These are phyloP conservation scores for Tremella fuciformis DNA, from an alignment of 768 basidiomycete species.

Conservation along the genomic window DNA sequence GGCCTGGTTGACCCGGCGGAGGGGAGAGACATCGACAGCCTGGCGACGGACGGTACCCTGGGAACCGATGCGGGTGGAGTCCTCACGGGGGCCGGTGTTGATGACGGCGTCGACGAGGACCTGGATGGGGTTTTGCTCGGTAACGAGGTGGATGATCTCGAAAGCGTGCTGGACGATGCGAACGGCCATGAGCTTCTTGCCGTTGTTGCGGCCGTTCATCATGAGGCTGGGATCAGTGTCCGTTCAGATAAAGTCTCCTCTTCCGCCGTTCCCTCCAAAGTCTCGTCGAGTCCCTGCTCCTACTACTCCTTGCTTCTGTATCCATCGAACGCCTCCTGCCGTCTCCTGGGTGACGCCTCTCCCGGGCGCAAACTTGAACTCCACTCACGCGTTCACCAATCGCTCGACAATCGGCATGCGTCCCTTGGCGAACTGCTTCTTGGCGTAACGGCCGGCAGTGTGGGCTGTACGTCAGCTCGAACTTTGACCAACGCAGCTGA, in stretches of 20 bases:
- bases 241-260: background rate
- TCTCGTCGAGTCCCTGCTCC: too few relatives aligned
- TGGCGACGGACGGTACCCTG: constrained; percentile 99
- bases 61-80: constrained; percentile 98
- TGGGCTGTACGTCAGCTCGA: constrained; percentile 58
- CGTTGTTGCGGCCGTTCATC: constrained; percentile 99
- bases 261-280: too few relatives aligned
- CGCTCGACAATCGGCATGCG: constrained; percentile 99
- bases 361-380: background rate
- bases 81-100: constrained; percentile 99
- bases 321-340: too few relatives aligned
- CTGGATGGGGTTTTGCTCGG: constrained; percentile 99
- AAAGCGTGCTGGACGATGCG: constrained; percentile 99
- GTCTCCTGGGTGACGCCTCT: background rate
- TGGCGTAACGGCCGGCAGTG: constrained; percentile 98
- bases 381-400: constrained; percentile 84
- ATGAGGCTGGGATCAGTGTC: constrained; percentile 65
- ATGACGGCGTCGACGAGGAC: constrained; percentile 95
- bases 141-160: constrained; percentile 99
- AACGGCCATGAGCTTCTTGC: constrained; percentile 97
- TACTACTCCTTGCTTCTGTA: too few relatives aligned
- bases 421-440: constrained; percentile 99
- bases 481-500: background rate
- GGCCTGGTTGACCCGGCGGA: constrained; percentile 97
- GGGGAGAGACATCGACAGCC: constrained; percentile 98